Evolutionary conservation across 176 grass and related monocot species (phyloP), one percentile per base, ranked within the genome.

Genomic region (Lolium multiflorum): DNA sequence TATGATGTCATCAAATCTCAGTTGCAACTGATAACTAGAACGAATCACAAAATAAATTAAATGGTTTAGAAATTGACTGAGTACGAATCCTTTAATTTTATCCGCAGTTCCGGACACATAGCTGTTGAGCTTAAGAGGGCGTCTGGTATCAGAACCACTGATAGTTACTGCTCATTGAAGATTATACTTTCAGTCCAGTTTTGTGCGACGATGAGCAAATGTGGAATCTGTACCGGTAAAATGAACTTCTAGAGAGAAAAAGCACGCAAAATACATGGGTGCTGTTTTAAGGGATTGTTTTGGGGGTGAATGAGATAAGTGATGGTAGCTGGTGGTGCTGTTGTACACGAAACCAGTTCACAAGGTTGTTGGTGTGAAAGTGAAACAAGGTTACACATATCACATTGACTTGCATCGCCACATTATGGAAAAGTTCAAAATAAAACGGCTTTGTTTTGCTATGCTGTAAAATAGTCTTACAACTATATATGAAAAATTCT

Each of bases 261-360:
- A 31, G 50, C 77, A 61, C n/a, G 77, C 77, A 5, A n/a, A 9
- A 12, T 62, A 18, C 77, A 41, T 79, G 77, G 12, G 21, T 46
- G 77, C 77, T 16, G 56, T 44, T 79, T 79, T 37, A 17, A 10
- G 18, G 77, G 77, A 79, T 79, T 41, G 37, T 79, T 44, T 79
- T 25, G 7, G 5, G 77, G 77, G 37, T 5, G 56, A 56, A 46
- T 38, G 57, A 61, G 41, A 62, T n/a, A 46, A 61, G 28, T 46
- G 77, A 7, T 15, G 7, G 10, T 55, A 6, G 14, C 10, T 56
- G 74, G 25, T 38, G 49, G 7, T 15, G 21, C 15, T 16, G 14
- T 17, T 17, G 28, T 11, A 11, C 28, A 66, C 2, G 63, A 13
- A 37, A 38, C 31, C 64, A 66, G 64, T 38, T 68, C 15, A 68